Evolutionary conservation across 371 early-diverging fungal species (phyloP).

Genomic region (Haplosporangium sp.): DNA sequence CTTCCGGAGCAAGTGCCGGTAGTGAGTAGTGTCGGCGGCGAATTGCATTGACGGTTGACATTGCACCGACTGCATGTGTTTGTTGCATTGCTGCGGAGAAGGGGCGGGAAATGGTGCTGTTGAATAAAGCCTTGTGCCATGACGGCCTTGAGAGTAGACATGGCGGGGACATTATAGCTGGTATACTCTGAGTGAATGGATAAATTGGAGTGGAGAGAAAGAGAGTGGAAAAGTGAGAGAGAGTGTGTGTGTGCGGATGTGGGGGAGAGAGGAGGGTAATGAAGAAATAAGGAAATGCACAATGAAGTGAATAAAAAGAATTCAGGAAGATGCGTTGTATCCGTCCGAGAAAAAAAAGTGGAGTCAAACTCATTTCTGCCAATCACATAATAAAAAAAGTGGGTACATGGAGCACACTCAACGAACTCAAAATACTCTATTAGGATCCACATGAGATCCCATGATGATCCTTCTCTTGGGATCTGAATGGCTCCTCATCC

Average conservation of each 20-base stretch:
- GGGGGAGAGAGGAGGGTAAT: too few relatives aligned
- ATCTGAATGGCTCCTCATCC: too few relatives aligned
- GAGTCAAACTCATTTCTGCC: too few relatives aligned
- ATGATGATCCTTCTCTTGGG: too few relatives aligned
- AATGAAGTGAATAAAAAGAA: not conserved
- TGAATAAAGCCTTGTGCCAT: conserved; percentile 15
- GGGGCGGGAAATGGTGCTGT: not conserved
- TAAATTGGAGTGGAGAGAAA: not conserved
- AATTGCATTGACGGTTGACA: conserved; percentile 2
- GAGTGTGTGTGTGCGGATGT: not conserved
- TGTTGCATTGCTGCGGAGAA: not conserved
- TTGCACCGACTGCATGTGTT: not conserved
- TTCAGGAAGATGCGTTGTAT: not conserved
- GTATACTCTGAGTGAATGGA: not conserved
- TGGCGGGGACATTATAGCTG: conserved; percentile 11
- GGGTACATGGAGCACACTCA: not conserved
- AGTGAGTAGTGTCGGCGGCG: conserved; percentile 25
- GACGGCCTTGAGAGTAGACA: conserved; percentile 12
- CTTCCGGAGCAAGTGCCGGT: conserved; percentile 38
- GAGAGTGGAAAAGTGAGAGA: not conserved
- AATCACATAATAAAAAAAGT: not conserved
- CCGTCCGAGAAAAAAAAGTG: conserved; percentile 2
- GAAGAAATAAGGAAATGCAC: not conserved
- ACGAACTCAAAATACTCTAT: too few relatives aligned
- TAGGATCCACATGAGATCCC: too few relatives aligned